Evolutionary conservation across 106 monocot genomes (phyloP), one percentile per base, ranked within the genome.

Genomic region (Xerophyta viscosa): DNA sequence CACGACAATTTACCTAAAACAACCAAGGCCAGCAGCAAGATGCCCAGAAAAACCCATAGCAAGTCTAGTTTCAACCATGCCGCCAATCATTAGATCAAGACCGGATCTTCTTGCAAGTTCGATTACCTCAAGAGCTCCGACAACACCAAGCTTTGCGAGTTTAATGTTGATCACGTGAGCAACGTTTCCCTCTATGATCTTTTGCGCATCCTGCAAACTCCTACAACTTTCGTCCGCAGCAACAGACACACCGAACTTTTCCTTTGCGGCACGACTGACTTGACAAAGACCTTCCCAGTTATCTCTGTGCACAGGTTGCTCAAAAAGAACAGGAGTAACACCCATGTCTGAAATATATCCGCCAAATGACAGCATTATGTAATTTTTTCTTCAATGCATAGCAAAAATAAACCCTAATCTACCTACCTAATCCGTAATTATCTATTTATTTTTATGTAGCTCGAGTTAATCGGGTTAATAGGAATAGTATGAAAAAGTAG

Each of bases 171-270:
- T 74, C 21, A 85, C 96, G 79, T 89, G 81, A 43, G 96, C 96
- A 36, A 88, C 52, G 24, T 81, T 82, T 30, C 67, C 89, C 15
- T 79, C 30, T 62, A 96, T 68, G 20, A 96, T 96, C 68, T 65
- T 78, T 22, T 66, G 57, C 51, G 88, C 96, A 73, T 96, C 96
- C 33, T 70, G 37, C 50, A 96, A 61, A 57, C 82, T 74, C 51
- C 96, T 75, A 48, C 96, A 96, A 55, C 96, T 96, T 66, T 96
- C 96, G 71, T 96, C 96, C 44, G 96, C 96, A 24, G 84, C 96
- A 58, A 96, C 79, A 62, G 73, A 69, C 31, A 89, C 66, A 42
- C 67, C 65, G 46, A 78, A 94, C 64, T 75, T 85, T 31, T 81
- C 70, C 44, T 69, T 84, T 22, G 88, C 88, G 21, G 78, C 64